These are phyloP conservation scores for Sordaria brevicollis DNA, from an alignment of 495 filamentous ascomycete species.

Conservation along the genomic window DNA sequence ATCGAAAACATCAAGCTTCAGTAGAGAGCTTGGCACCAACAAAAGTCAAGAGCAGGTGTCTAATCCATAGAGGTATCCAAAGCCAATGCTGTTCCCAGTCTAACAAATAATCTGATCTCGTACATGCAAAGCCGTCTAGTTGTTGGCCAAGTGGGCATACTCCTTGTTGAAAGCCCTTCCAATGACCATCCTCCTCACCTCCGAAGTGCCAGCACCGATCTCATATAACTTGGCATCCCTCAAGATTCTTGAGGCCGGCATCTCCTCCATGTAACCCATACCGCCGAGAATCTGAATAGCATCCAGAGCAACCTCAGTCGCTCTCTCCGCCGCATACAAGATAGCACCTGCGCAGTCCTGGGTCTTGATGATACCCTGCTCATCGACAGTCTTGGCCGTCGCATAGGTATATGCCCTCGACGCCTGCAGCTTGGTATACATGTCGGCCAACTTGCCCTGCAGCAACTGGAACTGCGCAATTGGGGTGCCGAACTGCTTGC, in stretches of 20 bases:
- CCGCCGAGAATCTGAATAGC: constrained; percentile 92
- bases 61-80: not conserved
- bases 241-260: constrained; percentile 75
- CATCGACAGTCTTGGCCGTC: constrained; percentile 67
- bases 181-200: constrained; percentile 89
- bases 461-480: constrained; percentile 91
- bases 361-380: constrained; percentile 57
- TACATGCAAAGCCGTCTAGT: not conserved
- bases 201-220: constrained; percentile 93
- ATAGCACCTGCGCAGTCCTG: constrained; percentile 95
- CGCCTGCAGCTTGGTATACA: constrained; percentile 89
- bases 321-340: constrained; percentile 85
- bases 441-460: constrained; percentile 89
- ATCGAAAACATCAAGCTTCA: not conserved
- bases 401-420: constrained; percentile 69
- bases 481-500: constrained; percentile 79
- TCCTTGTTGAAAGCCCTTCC: constrained; percentile 90
- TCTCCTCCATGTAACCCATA: constrained; percentile 94
- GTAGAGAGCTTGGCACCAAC: not conserved
- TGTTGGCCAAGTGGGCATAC: constrained; percentile 43
- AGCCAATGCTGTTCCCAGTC: not conserved
- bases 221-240: constrained; percentile 82
- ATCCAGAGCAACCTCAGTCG: constrained; percentile 80
- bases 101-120: not conserved
- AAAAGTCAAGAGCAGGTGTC: not conserved